A percentile compares a stretch with the other conserved stretches of the same genome.
Evolutionary conservation across 345 rosid genomes (phyloP).

Genomic region (Heritiera littoralis): DNA sequence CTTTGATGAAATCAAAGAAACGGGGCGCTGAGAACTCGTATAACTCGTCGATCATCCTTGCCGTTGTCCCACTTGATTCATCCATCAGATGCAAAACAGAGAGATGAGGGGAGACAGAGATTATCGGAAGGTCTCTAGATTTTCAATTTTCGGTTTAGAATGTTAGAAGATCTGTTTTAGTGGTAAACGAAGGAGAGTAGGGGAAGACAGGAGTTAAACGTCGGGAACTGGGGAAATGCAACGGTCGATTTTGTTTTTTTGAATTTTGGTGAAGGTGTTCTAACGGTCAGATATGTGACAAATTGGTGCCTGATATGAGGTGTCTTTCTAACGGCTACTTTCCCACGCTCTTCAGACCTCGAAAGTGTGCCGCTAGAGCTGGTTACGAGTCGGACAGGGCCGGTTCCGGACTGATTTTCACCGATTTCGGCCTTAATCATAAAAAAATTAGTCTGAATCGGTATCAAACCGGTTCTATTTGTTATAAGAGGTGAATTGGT

Average conservation of each 20-base stretch:
- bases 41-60: slow-evolving; percentile 49
- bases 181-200: not conserved
- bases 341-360: not conserved
- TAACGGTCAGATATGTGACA: slow-evolving; percentile 37
- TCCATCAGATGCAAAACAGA: slow-evolving; percentile 8
- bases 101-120: not conserved
- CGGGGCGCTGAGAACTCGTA: slow-evolving; percentile 92
- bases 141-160: no score
- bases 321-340: slow-evolving; percentile 56
- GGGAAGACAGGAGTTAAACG: slow-evolving; percentile 31
- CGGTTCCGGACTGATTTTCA: no score
- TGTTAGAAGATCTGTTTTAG: no score
- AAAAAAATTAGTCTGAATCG: no score
- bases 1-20: slow-evolving; percentile 78
- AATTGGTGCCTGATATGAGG: not conserved
- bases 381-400: no score
- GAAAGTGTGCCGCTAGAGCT: slow-evolving; percentile 39
- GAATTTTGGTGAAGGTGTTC: slow-evolving; percentile 25
- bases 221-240: slow-evolving; percentile 26
- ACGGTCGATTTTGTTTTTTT: slow-evolving; percentile 68
- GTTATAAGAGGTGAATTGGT: no score
- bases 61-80: not conserved
- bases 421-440: no score
- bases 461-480: no score
- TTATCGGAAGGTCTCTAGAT: not conserved